Percentiles rank a stretch among this genome's conserved stretches.
Conservation (phyloP, 1,284 basidiomycete genomes). For the Ustilago tritici region DNA sequence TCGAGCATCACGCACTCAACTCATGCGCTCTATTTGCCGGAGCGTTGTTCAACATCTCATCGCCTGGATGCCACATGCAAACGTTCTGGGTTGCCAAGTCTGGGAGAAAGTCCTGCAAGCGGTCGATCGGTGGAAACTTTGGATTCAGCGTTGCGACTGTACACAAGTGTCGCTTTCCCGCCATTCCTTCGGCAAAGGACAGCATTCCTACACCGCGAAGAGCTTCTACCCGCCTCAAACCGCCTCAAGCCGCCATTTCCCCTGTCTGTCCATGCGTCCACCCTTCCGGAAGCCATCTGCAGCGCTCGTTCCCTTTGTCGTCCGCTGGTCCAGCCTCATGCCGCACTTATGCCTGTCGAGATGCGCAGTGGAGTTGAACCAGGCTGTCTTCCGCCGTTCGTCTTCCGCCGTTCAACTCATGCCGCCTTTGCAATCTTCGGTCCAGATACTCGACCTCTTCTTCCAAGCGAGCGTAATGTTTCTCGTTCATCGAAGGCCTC, state of each 20-base stretch:
- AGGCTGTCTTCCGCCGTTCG: neutral
- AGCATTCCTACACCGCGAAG: constrained; percentile 18
- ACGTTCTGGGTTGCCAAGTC: neutral
- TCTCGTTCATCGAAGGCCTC: neutral
- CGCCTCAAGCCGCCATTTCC: neutral
- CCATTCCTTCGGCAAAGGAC: constrained; percentile 1
- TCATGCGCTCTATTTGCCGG: neutral
- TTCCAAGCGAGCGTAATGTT: neutral
- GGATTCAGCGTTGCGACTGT: neutral
- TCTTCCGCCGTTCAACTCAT: neutral
- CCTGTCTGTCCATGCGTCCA: neutral
- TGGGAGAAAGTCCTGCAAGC: neutral
- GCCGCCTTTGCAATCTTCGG: neutral
- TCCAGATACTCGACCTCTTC: constrained; percentile 1
- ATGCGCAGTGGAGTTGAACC: constrained; percentile 40
- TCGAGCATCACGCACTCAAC: neutral
- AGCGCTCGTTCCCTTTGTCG: neutral
- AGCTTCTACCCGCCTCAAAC: constrained; percentile 19
- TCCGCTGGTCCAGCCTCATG: neutral
- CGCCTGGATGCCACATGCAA: neutral
- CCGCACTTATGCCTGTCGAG: constrained; percentile 28
- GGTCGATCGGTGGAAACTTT: neutral
- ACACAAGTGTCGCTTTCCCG: neutral
- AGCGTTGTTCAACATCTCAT: constrained; percentile 6
- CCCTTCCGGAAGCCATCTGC: neutral